Evolutionary conservation across 2,329 filamentous ascomycete species (phyloP).

Genomic region (Arthrobotrys musiformis): DNA sequence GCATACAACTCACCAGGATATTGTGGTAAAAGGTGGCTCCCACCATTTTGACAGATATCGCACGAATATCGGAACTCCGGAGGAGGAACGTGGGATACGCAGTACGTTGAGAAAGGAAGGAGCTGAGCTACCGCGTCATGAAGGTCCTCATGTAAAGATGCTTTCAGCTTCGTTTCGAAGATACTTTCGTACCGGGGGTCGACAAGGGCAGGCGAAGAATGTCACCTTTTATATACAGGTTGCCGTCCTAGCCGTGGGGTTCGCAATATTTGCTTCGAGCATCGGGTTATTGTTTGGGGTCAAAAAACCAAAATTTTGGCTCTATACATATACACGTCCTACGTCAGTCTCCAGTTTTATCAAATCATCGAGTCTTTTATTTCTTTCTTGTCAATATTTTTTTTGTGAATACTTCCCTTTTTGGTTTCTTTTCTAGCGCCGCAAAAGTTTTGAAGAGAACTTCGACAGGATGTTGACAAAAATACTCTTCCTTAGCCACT

Average conservation of each 20-base stretch:
- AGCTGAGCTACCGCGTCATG: conserved; percentile 23
- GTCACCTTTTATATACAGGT: conserved; percentile 20
- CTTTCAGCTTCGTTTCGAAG: conserved; percentile 27
- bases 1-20: conserved; percentile 30
- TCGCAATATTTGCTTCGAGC: conserved; percentile 38
- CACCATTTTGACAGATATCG: conserved; percentile 24
- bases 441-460: not conserved
- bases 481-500: conserved; percentile 8
- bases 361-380: not conserved
- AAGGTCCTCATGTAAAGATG: conserved; percentile 24
- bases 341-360: conserved; percentile 25
- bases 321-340: conserved; percentile 57
- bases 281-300: conserved; percentile 17
- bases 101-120: conserved; percentile 36
- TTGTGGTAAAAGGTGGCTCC: conserved; percentile 9
- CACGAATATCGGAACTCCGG: conserved; percentile 7
- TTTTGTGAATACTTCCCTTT: conserved; percentile 47
- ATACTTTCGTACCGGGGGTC: not conserved
- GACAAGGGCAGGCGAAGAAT: conserved; percentile 20
- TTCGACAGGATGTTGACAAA: conserved; percentile 39
- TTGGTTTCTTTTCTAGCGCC: conserved; percentile 5
- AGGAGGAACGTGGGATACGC: conserved; percentile 10
- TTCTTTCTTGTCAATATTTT: not conserved
- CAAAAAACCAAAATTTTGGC: conserved; percentile 43
- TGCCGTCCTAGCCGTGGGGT: conserved; percentile 38